Evolutionary conservation across 768 basidiomycete genomes (phyloP).

Genomic region (Trametes cubensis): DNA sequence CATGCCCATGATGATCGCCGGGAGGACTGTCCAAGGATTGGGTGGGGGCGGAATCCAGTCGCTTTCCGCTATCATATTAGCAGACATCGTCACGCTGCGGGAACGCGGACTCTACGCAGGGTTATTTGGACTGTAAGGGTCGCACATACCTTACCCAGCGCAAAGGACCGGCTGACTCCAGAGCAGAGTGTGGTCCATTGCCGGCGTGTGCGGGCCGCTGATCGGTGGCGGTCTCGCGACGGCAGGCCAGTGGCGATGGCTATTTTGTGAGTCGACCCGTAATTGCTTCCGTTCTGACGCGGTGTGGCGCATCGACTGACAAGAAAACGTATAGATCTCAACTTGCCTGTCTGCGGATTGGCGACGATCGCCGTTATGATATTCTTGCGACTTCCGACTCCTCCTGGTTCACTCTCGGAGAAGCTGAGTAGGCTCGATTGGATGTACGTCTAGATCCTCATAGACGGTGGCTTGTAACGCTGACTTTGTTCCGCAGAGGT

Average conservation of each 20-base stretch:
- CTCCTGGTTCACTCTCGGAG: conserved; percentile 23
- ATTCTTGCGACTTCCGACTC: conserved; percentile 24
- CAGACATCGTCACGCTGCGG: conserved; percentile 24
- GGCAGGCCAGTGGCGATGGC: conserved; percentile 18
- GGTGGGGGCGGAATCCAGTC: conserved; percentile 25
- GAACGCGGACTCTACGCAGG: conserved; percentile 15
- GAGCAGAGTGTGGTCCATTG: conserved; percentile 31
- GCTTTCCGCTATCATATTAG: conserved; percentile 21
- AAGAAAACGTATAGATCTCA: conserved; percentile 1
- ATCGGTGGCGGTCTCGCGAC: conserved; percentile 32
- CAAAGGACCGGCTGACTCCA: not conserved
- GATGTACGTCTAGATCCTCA: no score
- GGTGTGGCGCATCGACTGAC: no score
- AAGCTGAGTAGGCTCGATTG: conserved; percentile 26
- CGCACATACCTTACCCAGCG: not conserved
- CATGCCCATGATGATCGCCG: conserved; percentile 44
- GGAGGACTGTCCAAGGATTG: conserved; percentile 31
- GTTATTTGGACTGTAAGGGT: not conserved
- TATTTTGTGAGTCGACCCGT: conserved; percentile 22
- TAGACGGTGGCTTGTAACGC: no score
- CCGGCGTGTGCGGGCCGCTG: conserved; percentile 31
- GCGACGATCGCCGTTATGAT: not conserved
- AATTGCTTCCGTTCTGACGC: no score
- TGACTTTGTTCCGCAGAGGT: no score
- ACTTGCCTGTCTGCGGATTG: conserved; percentile 10